Conservation (phyloP, 306 rosid genomes). For the Cucumis hystrix region DNA sequence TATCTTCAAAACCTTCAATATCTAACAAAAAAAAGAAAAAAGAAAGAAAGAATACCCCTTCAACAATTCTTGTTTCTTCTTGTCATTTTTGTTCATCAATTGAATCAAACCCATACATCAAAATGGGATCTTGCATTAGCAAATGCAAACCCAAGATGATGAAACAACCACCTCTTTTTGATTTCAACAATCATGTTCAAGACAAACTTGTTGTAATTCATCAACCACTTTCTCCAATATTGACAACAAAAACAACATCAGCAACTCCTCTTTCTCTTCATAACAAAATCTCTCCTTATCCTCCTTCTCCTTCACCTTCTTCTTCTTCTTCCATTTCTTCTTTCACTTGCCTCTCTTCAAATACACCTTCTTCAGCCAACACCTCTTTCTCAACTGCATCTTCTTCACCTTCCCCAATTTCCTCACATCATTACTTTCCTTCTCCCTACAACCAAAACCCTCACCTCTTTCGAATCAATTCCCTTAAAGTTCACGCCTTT, state of each 20-base stretch:
- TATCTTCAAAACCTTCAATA: constrained; percentile 11
- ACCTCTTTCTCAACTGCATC: constrained; percentile 34
- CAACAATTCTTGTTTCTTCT: not conserved
- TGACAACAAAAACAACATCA: not conserved
- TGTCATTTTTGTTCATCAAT: not conserved
- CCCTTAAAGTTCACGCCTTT: constrained; percentile 30
- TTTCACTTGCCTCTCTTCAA: constrained; percentile 23
- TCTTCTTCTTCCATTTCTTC: constrained; percentile 40
- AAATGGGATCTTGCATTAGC: constrained; percentile 92
- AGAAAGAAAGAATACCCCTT: not conserved
- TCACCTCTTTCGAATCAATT: constrained; percentile 45
- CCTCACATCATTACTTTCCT: constrained; percentile 56
- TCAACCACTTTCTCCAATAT: constrained; percentile 6
- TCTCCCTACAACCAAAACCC: constrained; percentile 63
- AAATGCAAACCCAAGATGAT: constrained; percentile 51
- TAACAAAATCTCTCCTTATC: constrained; percentile 36
- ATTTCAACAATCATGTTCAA: constrained; percentile 9
- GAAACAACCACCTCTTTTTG: not conserved
- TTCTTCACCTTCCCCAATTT: constrained; percentile 31
- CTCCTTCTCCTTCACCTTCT: constrained; percentile 49
- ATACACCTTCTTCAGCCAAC: constrained; percentile 22
- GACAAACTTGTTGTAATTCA: constrained; percentile 42
- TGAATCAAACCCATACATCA: not conserved
- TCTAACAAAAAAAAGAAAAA: not conserved
- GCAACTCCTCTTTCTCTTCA: constrained; percentile 1